Base-by-base conservation (phyloP, 1,284 basidiomycete genomes). In the Schizophyllum amplum region DNA sequence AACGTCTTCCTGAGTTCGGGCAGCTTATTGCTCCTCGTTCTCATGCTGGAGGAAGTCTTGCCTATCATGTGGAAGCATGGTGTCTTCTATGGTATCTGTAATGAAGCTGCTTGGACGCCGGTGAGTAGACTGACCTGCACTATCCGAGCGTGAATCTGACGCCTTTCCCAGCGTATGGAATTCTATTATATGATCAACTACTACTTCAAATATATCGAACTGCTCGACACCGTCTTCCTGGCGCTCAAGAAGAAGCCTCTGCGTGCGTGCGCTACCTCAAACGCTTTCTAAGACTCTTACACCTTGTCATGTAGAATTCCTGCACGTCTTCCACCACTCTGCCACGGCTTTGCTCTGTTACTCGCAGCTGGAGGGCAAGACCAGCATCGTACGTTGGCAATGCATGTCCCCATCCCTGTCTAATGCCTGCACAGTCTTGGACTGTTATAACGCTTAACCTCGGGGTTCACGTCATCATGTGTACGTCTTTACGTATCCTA, bases 151-250 rank as follows among this genome's bases (percentile, higher is more conserved):
- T n/a, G n/a, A n/a, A n/a, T n/a, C 53, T 55, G 55, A 57, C 52
- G 21, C 55, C 21, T 54, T 55, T 20, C 53, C n/a, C 63, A 94
- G 90, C 82, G 81, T 68, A 78, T 94, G 68, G 87, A 94, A 71
- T 87, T 92, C 66, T 97, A 92, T 77, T 98, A 98, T 79, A 94
- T 98, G 79, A 82, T 98, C 79, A 99, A 98, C 80, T 99, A 98
- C 78, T 93, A 87, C 74, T 92, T 96, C 83, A 94, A 96, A 72
- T 94, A 94, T 69, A 73, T 94, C 62, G 95, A 98, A 75, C 83
- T 98, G 58, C 71, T 96, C 61, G 96, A 98, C 79, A 98, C 96
- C 5, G 82, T 97, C 62, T 98, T 98, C 82, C 85, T 99, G 64
- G 92, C 92, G n/a, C 76, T 96, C 67, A 98, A 98, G 84, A 98